Base-by-base conservation (phyloP, 306 rosid species). In the Glycine latifolia region DNA sequence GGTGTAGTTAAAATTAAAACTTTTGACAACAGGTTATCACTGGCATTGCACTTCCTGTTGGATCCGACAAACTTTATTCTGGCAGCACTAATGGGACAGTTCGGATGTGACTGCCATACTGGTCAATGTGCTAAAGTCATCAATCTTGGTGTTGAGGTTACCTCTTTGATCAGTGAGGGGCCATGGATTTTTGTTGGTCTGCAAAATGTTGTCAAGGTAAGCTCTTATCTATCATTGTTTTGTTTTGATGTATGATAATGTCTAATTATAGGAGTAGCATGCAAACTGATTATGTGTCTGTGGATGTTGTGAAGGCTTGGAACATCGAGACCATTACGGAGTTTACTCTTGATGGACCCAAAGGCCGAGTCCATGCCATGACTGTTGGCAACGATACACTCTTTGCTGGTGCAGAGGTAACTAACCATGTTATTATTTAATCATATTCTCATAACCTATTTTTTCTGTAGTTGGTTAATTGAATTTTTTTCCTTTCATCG, bases 131-230 rank as follows among this genome's bases (percentile, higher is more conserved):
- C 10, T 75, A 50, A 10, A 1, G 65, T 73, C 10, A 54, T 50
- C 41, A 75, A 84, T 62, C 78, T 88, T 20, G 83, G 86, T 7
- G 68, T 8, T 1, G 87, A 88, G 67, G 84, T 83, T 41, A 84
- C 75, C 52, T 89, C 79, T 74, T 79, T 89, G 72, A 77, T 83
- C 73, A 71, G 82, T 2, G 83, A 85, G 68, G 91, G 89, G 1
- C 71, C 79, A 10, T 91, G 91, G 91, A 78, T 91, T 68, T 89
- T 88, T 53, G 76, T 73, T 56, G 93, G 91, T 39, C 5, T 69
- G 31, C 76, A 13, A 0, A 89, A 89, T 81, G 66, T 58, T 82
- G 78, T 91, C 7, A 86, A 86, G 86, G 91, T 85, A 82, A 56
- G 44, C 16, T 10, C 46, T 62, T 20, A 20, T 31, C 5, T 20